Percentiles rank a stretch among this genome's conserved stretches.
Evolutionary conservation across 257 asterid genomes (phyloP).

Genomic region (Salvia hispanica): DNA sequence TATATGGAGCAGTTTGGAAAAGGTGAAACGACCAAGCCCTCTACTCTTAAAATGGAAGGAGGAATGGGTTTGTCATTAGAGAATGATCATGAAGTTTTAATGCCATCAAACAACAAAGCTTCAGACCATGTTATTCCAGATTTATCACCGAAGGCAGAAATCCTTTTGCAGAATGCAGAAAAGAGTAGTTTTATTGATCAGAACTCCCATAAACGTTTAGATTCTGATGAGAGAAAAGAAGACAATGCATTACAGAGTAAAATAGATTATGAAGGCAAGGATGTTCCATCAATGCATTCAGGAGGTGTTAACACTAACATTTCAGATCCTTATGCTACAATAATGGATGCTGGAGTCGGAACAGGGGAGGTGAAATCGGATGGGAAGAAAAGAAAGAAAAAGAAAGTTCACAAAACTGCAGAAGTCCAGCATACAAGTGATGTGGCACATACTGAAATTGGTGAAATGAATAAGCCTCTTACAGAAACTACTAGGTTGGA

Average conservation of each 20-base stretch:
- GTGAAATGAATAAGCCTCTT: conserved; percentile 28
- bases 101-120: conserved; percentile 26
- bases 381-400: conserved; percentile 49
- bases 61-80: conserved; percentile 20
- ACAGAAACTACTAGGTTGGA: conserved; percentile 25
- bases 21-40: conserved; percentile 29
- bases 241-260: conserved; percentile 14
- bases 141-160: conserved; percentile 16
- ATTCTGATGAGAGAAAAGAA: conserved; percentile 5
- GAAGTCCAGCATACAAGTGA: conserved; percentile 35
- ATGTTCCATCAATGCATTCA: conserved; percentile 29
- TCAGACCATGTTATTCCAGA: conserved; percentile 32
- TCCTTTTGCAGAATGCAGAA: conserved; percentile 20
- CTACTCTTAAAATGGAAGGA: conserved; percentile 26
- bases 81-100: conserved; percentile 30
- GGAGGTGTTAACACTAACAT: conserved; percentile 29
- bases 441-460: conserved; percentile 31
- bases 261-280: conserved; percentile 28
- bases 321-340: conserved; percentile 29
- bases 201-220: neutral
- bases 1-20: conserved; percentile 33
- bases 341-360: conserved; percentile 30
- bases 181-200: conserved; percentile 10
- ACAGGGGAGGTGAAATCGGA: conserved; percentile 34
- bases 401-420: conserved; percentile 36